Conservation (phyloP, 2,329 filamentous ascomycete genomes). For the Leptographium wingfieldii region DNA sequence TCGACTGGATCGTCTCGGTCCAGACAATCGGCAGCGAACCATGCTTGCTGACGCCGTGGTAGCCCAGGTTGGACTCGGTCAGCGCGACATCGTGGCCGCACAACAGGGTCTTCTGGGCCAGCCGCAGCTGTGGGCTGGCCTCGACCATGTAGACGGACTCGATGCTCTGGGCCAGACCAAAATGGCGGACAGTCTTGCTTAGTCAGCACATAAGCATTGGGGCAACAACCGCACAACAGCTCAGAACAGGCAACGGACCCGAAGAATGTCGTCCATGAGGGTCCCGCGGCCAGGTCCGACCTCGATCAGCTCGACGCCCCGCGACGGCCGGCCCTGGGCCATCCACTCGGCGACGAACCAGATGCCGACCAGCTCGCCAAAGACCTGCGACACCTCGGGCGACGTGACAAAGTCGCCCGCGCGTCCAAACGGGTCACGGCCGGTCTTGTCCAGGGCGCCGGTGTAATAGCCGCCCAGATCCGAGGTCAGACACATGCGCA, state of each 20-base stretch:
- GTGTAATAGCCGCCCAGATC: constrained; percentile 92
- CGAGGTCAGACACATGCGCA: constrained; percentile 95
- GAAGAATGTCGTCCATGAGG: constrained; percentile 89
- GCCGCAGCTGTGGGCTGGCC: constrained; percentile 68
- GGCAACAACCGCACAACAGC: too few relatives aligned
- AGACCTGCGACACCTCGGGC: constrained; percentile 93
- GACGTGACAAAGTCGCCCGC: constrained; percentile 95
- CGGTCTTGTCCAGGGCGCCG: constrained; percentile 45
- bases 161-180: constrained; percentile 63
- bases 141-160: constrained; percentile 91
- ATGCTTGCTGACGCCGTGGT: constrained; percentile 65
- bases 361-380: constrained; percentile 85
- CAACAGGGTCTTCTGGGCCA: constrained; percentile 67
- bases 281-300: constrained; percentile 90
- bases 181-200: constrained; percentile 60
- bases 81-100: constrained; percentile 59
- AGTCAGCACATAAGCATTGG: neutral
- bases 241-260: constrained; percentile 40
- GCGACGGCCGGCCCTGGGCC: constrained; percentile 62
- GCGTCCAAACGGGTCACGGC: constrained; percentile 77
- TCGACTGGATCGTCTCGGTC: constrained; percentile 78
- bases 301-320: constrained; percentile 80
- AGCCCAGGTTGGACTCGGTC: constrained; percentile 59
- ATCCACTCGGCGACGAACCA: constrained; percentile 98
- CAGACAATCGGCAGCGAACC: constrained; percentile 65